Evolutionary conservation across 306 rosid genomes (phyloP).

Genomic region (Vicia villosa): DNA sequence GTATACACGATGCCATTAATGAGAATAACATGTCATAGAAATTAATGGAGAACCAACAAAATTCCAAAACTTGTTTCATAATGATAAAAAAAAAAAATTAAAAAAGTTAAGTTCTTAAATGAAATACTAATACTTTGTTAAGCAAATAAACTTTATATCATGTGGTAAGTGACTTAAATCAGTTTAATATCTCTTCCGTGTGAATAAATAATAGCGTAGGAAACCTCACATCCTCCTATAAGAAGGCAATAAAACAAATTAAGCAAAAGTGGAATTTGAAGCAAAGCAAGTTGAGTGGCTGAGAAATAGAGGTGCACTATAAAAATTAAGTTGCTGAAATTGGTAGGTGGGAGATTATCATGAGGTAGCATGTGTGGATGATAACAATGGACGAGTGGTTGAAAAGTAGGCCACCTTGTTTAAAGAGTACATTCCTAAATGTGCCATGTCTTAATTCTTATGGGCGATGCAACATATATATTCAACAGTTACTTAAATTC

Average conservation of each 20-base stretch:
- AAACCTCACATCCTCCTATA: too few relatives aligned
- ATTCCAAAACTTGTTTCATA: too few relatives aligned
- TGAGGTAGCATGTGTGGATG: constrained; percentile 35
- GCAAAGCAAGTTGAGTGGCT: constrained; percentile 30
- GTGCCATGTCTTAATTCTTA: neutral
- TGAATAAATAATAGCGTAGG: too few relatives aligned
- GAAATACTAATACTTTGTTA: too few relatives aligned
- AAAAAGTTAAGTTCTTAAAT: too few relatives aligned
- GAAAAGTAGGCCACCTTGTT: constrained; percentile 39
- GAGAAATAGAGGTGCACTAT: constrained; percentile 33
- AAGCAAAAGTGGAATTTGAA: neutral
- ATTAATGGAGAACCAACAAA: too few relatives aligned
- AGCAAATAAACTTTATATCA: too few relatives aligned
- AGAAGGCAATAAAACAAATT: neutral
- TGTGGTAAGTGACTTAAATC: too few relatives aligned
- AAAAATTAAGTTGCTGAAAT: constrained; percentile 17
- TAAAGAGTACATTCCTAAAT: constrained; percentile 5
- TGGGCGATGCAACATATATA: constrained; percentile 27
- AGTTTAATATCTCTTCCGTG: too few relatives aligned
- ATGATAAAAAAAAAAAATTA: too few relatives aligned
- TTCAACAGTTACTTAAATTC: neutral
- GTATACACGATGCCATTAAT: too few relatives aligned
- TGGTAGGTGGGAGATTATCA: constrained; percentile 10
- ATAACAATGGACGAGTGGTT: constrained; percentile 41
- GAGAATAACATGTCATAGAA: too few relatives aligned